These are phyloP conservation scores for Russula earlei DNA, from an alignment of 768 basidiomycete species.

Conservation along the genomic window DNA sequence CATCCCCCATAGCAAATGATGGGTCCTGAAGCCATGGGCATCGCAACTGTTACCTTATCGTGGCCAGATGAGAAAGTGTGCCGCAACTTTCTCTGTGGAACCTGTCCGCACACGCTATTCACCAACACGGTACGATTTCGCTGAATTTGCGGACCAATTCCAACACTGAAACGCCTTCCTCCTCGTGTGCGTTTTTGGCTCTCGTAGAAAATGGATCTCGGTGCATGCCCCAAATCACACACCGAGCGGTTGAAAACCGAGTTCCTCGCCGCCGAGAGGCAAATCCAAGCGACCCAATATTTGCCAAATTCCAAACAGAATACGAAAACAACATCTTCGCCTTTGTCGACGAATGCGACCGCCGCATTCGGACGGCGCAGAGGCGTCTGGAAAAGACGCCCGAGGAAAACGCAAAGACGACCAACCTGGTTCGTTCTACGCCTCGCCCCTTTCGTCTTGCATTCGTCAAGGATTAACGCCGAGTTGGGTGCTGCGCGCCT, in stretches of 20 bases:
- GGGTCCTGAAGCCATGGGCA: constrained; percentile 99
- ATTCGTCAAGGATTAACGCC: background rate
- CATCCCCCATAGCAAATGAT: constrained; percentile 81
- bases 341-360: constrained; percentile 97
- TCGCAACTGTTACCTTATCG: constrained; percentile 81
- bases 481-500: background rate
- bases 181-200: background rate
- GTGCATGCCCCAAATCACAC: constrained; percentile 94
- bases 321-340: constrained; percentile 92
- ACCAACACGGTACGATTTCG: constrained; percentile 79
- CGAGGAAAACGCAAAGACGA: constrained; percentile 98
- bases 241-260: constrained; percentile 90
- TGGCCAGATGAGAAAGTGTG: constrained; percentile 98
- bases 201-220: constrained; percentile 96
- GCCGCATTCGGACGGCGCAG: constrained; percentile 89
- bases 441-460: background rate
- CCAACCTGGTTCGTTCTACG: constrained; percentile 69
- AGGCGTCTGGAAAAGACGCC: constrained; percentile 97
- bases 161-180: background rate
- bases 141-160: background rate
- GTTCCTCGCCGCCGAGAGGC: constrained; percentile 73
- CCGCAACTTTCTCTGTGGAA: constrained; percentile 94
- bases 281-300: constrained; percentile 70
- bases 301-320: constrained; percentile 84
- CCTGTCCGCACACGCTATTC: constrained; percentile 96